Evolutionary conservation across 345 rosid species (phyloP).

Genomic region (Litchi chinensis): DNA sequence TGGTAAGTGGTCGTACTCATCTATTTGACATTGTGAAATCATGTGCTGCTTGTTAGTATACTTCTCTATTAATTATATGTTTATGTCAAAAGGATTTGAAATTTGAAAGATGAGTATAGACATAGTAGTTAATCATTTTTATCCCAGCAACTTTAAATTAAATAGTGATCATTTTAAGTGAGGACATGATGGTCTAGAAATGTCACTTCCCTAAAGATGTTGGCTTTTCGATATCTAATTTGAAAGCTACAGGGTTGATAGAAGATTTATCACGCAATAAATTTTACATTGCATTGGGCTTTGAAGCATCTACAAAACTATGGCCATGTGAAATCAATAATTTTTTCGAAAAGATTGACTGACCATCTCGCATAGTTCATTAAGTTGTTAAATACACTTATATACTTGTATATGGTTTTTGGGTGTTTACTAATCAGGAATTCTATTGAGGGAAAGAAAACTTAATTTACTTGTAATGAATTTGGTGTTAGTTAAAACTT

Average conservation of each 20-base stretch:
- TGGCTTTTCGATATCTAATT: background rate
- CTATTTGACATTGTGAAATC: constrained; percentile 4
- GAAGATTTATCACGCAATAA: background rate
- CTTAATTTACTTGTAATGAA: background rate
- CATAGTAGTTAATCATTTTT: background rate
- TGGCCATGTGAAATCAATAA: background rate
- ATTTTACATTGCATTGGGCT: background rate
- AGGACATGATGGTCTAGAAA: background rate
- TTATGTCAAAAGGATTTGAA: background rate
- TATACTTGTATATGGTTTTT: background rate
- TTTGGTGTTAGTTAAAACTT: background rate
- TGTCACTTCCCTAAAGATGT: background rate
- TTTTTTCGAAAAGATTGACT: background rate
- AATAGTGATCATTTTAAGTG: background rate
- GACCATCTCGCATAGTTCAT: background rate
- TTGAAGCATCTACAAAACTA: background rate
- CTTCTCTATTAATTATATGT: background rate
- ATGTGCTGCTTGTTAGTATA: constrained; percentile 8
- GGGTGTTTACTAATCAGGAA: background rate
- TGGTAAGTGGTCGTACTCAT: constrained; percentile 41
- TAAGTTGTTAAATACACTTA: background rate
- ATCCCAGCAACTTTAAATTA: background rate
- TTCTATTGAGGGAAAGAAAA: background rate
- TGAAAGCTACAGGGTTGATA: background rate
- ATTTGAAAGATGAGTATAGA: background rate